These are phyloP conservation scores for Angomonas deanei DNA, from an alignment of 208 protist genomes.

Conservation along the genomic window DNA sequence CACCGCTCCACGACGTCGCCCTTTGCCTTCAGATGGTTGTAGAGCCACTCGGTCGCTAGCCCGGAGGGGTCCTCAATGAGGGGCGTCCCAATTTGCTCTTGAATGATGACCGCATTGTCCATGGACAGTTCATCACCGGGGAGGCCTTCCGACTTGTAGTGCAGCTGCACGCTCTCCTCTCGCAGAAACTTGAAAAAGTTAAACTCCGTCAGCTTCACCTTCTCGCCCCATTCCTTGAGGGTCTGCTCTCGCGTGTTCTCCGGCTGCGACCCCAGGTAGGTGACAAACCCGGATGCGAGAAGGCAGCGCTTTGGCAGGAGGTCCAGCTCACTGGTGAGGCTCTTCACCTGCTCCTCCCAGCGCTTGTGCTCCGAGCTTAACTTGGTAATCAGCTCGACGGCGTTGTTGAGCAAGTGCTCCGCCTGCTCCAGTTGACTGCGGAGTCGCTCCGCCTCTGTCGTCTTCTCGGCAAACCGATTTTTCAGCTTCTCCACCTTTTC, in stretches of 20 bases:
- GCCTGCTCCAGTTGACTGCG: conserved; percentile 89
- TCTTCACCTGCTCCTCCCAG: conserved; percentile 90
- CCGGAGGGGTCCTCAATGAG: conserved; percentile 96
- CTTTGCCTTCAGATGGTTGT: conserved; percentile 72
- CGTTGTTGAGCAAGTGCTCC: conserved; percentile 81
- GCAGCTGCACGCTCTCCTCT: conserved; percentile 92
- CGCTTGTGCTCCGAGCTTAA: conserved; percentile 92
- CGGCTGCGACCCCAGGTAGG: conserved; percentile 89
- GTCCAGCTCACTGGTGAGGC: conserved; percentile 58
- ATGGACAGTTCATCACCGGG: conserved; percentile 94
- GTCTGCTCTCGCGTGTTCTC: conserved; percentile 81
- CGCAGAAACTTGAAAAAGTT: conserved; percentile 91
- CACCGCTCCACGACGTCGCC: conserved; percentile 83
- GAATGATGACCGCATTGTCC: conserved; percentile 97
- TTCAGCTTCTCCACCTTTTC: conserved; percentile 90
- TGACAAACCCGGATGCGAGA: conserved; percentile 88
- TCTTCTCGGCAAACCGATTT: conserved; percentile 91
- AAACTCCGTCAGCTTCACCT: conserved; percentile 79
- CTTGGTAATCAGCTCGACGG: conserved; percentile 92
- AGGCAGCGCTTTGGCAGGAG: conserved; percentile 84
- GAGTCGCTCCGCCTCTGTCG: conserved; percentile 90
- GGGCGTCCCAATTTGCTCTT: conserved; percentile 84
- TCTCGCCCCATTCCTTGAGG: conserved; percentile 80
- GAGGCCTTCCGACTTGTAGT: conserved; percentile 95
- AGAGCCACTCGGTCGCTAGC: conserved; percentile 92